These are phyloP conservation scores for Trichophyton simii DNA, from an alignment of 2,329 filamentous ascomycete genomes.

Conservation along the genomic window DNA sequence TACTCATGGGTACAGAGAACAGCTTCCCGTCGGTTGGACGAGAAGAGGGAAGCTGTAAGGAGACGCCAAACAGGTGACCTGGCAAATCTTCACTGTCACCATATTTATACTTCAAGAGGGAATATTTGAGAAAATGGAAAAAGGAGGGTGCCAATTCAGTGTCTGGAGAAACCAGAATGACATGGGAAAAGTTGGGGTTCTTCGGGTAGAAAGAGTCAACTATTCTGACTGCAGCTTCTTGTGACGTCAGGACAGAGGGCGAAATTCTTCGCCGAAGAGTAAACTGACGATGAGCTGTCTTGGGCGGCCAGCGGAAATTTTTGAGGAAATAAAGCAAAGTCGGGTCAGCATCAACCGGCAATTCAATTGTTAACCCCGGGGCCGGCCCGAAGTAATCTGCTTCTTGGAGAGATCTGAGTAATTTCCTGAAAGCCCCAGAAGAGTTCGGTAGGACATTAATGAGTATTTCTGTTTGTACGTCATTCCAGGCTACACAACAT, in stretches of 20 bases:
- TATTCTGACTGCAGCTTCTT: constrained; percentile 61
- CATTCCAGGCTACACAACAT: constrained; percentile 55
- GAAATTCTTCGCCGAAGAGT: constrained; percentile 64
- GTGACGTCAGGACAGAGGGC: constrained; percentile 45
- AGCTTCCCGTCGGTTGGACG: constrained; percentile 41
- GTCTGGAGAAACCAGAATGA: constrained; percentile 74
- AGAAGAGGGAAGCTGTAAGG: constrained; percentile 56
- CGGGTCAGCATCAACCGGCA: constrained; percentile 58
- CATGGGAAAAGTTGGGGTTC: constrained; percentile 51
- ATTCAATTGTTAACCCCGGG: constrained; percentile 72
- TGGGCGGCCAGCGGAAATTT: constrained; percentile 55
- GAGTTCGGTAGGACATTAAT: constrained; percentile 61
- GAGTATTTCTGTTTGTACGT: constrained; percentile 65
- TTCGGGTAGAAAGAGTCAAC: constrained; percentile 80
- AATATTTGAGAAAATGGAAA: constrained; percentile 74
- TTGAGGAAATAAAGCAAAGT: constrained; percentile 52
- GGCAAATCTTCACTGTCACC: constrained; percentile 39
- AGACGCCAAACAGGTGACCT: constrained; percentile 60
- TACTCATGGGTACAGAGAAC: constrained; percentile 38
- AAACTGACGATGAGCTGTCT: constrained; percentile 38
- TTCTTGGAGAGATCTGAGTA: constrained; percentile 60
- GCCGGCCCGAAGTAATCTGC: constrained; percentile 62
- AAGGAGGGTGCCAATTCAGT: constrained; percentile 68
- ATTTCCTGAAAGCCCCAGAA: constrained; percentile 60
- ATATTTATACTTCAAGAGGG: constrained; percentile 64